A percentile compares a stretch with the other conserved stretches of the same genome.
Conservation (phyloP, 306 rosid genomes). For the Canavalia gladiata region DNA sequence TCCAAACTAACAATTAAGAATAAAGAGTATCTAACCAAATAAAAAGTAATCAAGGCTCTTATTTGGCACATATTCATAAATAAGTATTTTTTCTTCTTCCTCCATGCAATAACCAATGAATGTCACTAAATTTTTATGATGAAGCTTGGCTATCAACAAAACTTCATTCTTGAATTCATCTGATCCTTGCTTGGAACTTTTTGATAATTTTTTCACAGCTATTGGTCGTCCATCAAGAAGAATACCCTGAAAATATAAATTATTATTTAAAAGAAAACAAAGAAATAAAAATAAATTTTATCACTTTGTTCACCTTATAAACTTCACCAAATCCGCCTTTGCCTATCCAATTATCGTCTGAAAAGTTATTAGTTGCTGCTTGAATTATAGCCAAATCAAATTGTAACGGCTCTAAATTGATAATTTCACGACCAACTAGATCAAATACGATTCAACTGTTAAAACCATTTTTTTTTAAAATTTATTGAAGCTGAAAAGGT, state of each 20-base stretch:
- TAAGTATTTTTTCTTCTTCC: constrained; percentile 13
- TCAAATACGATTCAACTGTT: background rate
- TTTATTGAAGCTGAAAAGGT: no score
- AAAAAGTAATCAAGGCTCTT: constrained; percentile 18
- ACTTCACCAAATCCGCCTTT: constrained; percentile 31
- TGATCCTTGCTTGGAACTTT: background rate
- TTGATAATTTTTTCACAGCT: constrained; percentile 12
- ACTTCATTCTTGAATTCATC: constrained; percentile 14
- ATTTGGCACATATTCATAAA: constrained; percentile 32
- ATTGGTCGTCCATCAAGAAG: constrained; percentile 6
- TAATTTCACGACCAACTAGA: constrained; percentile 13
- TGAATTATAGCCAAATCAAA: constrained; percentile 12
- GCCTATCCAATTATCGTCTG: background rate
- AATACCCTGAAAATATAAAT: background rate
- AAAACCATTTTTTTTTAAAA: background rate
- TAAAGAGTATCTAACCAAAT: constrained; percentile 10
- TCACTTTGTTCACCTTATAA: constrained; percentile 1
- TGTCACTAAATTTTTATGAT: constrained; percentile 24
- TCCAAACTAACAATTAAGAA: background rate
- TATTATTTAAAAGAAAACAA: background rate
- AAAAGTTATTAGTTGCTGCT: constrained; percentile 10
- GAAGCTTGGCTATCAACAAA: constrained; percentile 25
- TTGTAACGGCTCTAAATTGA: background rate
- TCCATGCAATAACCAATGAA: background rate
- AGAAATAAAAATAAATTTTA: background rate